Percentiles rank a stretch among this genome's conserved stretches.
These are phyloP conservation scores for Cercospora janseana DNA, from an alignment of 2,329 filamentous ascomycete genomes.

Conservation along the genomic window DNA sequence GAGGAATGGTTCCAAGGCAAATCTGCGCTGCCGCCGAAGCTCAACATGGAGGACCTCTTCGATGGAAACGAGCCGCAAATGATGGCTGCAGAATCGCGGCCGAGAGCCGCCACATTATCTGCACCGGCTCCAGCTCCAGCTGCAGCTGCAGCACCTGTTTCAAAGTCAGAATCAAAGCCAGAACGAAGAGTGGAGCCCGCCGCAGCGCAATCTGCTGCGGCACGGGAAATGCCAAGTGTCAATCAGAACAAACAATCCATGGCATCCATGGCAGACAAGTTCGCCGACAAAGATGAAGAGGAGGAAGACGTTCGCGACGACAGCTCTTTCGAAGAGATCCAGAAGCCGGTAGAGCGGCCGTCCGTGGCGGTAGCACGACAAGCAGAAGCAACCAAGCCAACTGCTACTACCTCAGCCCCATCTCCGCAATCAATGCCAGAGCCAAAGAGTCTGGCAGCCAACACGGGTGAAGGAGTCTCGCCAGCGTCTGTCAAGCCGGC, in stretches of 20 bases:
- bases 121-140: conserved; percentile 39
- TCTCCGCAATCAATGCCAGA: conserved; percentile 19
- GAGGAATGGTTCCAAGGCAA: conserved; percentile 86
- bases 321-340: conserved; percentile 83
- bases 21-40: conserved; percentile 75
- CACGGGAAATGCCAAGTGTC: conserved; percentile 61
- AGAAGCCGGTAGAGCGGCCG: conserved; percentile 68
- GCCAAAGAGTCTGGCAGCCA: conserved; percentile 21
- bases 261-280: conserved; percentile 79
- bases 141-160: conserved; percentile 36
- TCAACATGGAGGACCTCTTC: conserved; percentile 89
- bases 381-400: conserved; percentile 24
- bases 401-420: conserved; percentile 17
- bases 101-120: conserved; percentile 37
- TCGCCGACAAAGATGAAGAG: conserved; percentile 68
- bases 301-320: conserved; percentile 61
- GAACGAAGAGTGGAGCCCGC: conserved; percentile 51
- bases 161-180: conserved; percentile 50
- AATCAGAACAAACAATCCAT: conserved; percentile 86
- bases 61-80: conserved; percentile 79
- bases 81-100: conserved; percentile 67
- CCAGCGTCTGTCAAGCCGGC: conserved; percentile 24
- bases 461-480: conserved; percentile 21
- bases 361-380: conserved; percentile 31
- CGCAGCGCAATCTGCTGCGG: conserved; percentile 41